Percentiles rank a stretch among this genome's conserved stretches.
Conservation (phyloP, 164 flowering plant genomes). For the Tetrastigma voinierianum region DNA sequence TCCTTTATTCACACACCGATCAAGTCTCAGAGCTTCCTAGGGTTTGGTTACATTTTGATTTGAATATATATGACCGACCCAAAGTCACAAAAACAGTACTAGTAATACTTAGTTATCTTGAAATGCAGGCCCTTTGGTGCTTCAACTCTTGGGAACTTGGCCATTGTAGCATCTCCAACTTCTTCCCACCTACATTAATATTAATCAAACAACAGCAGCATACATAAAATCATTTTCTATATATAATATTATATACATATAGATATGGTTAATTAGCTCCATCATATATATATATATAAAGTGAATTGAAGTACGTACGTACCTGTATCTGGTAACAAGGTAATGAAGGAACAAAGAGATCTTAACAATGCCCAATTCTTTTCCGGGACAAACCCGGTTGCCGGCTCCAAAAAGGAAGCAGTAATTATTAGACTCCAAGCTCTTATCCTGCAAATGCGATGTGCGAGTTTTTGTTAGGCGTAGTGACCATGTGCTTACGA, state of each 20-base stretch:
- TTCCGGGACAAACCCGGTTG: constrained; percentile 47
- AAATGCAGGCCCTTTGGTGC: constrained; percentile 63
- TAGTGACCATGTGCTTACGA: no score
- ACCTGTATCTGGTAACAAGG: constrained; percentile 50
- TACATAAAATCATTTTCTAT: no score
- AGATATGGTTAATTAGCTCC: no score
- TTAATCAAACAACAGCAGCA: neutral
- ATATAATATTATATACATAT: no score
- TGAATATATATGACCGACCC: no score
- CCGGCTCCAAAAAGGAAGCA: constrained; percentile 50
- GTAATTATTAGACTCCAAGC: constrained; percentile 26
- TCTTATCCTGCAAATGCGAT: constrained; percentile 37
- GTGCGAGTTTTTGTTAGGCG: no score
- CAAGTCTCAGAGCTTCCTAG: no score
- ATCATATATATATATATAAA: neutral
- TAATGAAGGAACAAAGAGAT: constrained; percentile 47
- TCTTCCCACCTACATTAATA: constrained; percentile 57
- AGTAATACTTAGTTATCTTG: constrained; percentile 24
- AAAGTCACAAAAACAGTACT: no score
- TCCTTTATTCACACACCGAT: no score
- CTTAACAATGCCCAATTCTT: constrained; percentile 41
- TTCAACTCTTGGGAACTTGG: constrained; percentile 58
- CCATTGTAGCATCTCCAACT: constrained; percentile 42
- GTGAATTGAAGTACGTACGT: neutral
- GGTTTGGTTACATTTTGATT: no score